Evolutionary conservation across 345 rosid species (phyloP).

Genomic region (Microcos paniculata): DNA sequence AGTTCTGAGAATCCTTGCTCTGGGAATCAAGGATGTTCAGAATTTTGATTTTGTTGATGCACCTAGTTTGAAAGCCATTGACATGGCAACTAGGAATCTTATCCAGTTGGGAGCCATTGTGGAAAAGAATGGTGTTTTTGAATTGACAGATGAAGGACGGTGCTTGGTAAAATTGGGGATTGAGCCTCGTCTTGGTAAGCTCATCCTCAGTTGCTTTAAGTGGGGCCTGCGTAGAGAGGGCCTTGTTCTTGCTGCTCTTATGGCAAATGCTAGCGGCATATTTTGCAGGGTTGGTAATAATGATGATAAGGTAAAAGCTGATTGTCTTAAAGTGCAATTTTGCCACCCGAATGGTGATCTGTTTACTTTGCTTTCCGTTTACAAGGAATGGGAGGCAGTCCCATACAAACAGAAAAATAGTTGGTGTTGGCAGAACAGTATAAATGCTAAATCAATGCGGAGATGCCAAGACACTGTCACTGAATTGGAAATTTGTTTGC

Average conservation of each 20-base stretch:
- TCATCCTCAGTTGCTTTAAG: conserved; percentile 58
- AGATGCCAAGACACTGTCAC: conserved; percentile 77
- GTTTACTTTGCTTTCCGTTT: conserved; percentile 84
- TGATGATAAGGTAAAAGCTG: conserved; percentile 71
- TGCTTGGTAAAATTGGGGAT: conserved; percentile 76
- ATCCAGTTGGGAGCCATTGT: conserved; percentile 73
- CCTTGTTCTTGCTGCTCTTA: conserved; percentile 82
- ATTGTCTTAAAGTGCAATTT: conserved; percentile 76
- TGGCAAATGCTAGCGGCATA: conserved; percentile 85
- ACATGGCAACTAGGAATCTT: conserved; percentile 71
- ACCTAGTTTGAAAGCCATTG: conserved; percentile 65
- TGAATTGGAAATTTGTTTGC: conserved; percentile 66
- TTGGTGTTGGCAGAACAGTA: conserved; percentile 95
- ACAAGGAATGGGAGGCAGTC: conserved; percentile 70
- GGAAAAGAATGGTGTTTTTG: conserved; percentile 39
- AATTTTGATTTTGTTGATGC: conserved; percentile 89
- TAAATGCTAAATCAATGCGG: conserved; percentile 91
- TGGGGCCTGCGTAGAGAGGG: conserved; percentile 74
- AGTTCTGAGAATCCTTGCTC: conserved; percentile 75
- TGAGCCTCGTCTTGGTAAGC: conserved; percentile 89
- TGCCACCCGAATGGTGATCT: conserved; percentile 81
- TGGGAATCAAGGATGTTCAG: conserved; percentile 54
- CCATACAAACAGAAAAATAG: conserved; percentile 48
- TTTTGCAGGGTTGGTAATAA: conserved; percentile 83
- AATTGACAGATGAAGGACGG: conserved; percentile 64